Conservation (phyloP, 352 stramenopile genomes). For the Phytophthora ohioensis region DNA sequence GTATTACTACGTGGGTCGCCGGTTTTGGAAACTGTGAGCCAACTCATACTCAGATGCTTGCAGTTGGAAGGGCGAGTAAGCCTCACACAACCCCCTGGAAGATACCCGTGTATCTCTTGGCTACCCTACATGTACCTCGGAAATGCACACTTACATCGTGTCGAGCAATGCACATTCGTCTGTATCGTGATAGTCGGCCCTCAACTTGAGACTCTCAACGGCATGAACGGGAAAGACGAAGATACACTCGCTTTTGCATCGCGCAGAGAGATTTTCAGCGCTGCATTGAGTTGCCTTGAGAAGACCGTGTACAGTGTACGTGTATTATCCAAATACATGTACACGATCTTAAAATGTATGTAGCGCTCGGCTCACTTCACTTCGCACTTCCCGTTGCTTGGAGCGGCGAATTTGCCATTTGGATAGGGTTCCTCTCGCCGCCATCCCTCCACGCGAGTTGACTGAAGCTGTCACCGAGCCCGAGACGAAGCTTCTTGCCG, state of each 20-base stretch:
- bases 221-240: constrained; percentile 16
- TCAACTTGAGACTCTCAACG: not conserved
- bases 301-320: not conserved
- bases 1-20: constrained; percentile 5
- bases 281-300: constrained; percentile 3
- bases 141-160: constrained; percentile 24
- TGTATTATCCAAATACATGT: too few relatives aligned
- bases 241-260: constrained; percentile 1
- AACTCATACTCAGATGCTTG: constrained; percentile 8
- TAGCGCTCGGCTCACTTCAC: not conserved
- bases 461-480: not conserved
- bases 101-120: constrained; percentile 21
- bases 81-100: constrained; percentile 36
- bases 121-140: not conserved
- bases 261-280: constrained; percentile 5
- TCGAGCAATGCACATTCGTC: constrained; percentile 3
- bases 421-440: constrained; percentile 1
- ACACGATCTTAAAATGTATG: too few relatives aligned
- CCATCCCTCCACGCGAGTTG: not conserved
- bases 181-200: constrained; percentile 22
- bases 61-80: constrained; percentile 18
- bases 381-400: not conserved
- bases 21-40: not conserved
- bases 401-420: constrained; percentile 17
- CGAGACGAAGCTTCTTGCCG: not conserved